Evolutionary conservation across 768 basidiomycete species (phyloP), one percentile per base, ranked within the genome.

Genomic region (Lactarius hengduanensis): DNA sequence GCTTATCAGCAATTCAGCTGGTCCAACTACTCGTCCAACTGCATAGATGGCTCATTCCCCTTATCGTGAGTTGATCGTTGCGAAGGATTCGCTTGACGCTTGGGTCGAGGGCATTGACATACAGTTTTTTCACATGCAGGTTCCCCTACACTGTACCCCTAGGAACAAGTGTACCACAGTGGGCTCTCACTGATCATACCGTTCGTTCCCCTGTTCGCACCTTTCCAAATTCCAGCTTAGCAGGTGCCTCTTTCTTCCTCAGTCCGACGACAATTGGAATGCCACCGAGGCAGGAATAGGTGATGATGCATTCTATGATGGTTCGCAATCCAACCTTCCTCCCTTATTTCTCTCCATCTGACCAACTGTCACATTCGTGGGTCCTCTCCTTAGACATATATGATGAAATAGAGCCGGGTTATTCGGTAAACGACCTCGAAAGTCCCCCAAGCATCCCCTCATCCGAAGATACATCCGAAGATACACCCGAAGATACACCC

Each of bases 61-160:
- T 59, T 57, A n/a, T 16, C 66, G 66, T 67, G 66, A 67, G 66
- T 55, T 38, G 11, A 36, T 8, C 9, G 9, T 4, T 40, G 6
- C 9, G 8, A 20, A 32, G 6, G 0, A n/a, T 32, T 20, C 7
- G 20, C 16, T 22, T 36, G 8, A 26, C 26, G 26, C 26, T 36
- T 8, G 34, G 34, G n/a, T 7, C 1, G 22, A 0, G 34, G 45
- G 10, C 9, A 11, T 47, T 11, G n/a, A 22, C 45, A 4, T 26
- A 5, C 9, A 9, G 26, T 26, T 36, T 36, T 11, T 30, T 30
- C 18, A 4, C 34, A 10, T 26, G 8, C 34, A 63, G 62, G 16
- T 63, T 63, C 41, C 62, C 62, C 13, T 47, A 63, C 22, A 15
- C 62, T 22, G 41, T 63, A 36, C 32, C 26, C 26, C 26, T 26